These are phyloP conservation scores for Hyphopichia burtonii DNA, from an alignment of 1,139 yeast species.

Conservation along the genomic window DNA sequence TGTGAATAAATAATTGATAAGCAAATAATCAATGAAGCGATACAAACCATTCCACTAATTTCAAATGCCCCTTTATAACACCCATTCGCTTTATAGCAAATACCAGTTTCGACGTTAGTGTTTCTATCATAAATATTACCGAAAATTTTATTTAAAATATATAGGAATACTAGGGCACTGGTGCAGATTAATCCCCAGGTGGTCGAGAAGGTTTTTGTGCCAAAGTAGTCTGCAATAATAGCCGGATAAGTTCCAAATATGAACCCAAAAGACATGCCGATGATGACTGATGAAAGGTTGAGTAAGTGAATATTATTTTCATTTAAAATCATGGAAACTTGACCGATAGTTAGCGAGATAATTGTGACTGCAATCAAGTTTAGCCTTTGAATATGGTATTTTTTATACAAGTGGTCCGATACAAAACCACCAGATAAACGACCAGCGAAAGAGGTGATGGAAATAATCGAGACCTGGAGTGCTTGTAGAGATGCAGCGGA, in stretches of 20 bases:
- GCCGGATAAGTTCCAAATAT: slow-evolving; percentile 48
- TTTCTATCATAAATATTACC: slow-evolving; percentile 39
- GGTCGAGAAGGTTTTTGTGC: slow-evolving; percentile 41
- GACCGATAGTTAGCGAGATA: slow-evolving; percentile 28
- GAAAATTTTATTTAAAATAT: slow-evolving; percentile 37
- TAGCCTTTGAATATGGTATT: slow-evolving; percentile 33
- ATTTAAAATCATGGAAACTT: slow-evolving; percentile 28
- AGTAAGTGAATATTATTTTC: slow-evolving; percentile 25
- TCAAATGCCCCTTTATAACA: slow-evolving; percentile 38
- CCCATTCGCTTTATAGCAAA: slow-evolving; percentile 36
- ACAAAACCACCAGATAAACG: slow-evolving; percentile 37
- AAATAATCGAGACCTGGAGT: slow-evolving; percentile 42
- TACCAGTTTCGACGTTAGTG: slow-evolving; percentile 29
- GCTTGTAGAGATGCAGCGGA: slow-evolving; percentile 40
- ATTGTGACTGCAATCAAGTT: slow-evolving; percentile 38
- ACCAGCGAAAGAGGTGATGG: slow-evolving; percentile 42
- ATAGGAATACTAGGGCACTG: slow-evolving; percentile 38
- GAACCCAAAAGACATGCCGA: slow-evolving; percentile 43
- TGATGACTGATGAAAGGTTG: slow-evolving; percentile 30
- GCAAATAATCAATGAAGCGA: slow-evolving; percentile 19
- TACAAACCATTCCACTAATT: slow-evolving; percentile 26
- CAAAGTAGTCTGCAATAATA: slow-evolving; percentile 44
- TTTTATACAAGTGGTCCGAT: slow-evolving; percentile 37
- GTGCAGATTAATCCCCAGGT: slow-evolving; percentile 48
- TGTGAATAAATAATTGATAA: slow-evolving; percentile 26